phyloP scores from a whole-genome alignment of 2,329 filamentous ascomycete species.

The Akanthomyces uredinophilus region DNA sequence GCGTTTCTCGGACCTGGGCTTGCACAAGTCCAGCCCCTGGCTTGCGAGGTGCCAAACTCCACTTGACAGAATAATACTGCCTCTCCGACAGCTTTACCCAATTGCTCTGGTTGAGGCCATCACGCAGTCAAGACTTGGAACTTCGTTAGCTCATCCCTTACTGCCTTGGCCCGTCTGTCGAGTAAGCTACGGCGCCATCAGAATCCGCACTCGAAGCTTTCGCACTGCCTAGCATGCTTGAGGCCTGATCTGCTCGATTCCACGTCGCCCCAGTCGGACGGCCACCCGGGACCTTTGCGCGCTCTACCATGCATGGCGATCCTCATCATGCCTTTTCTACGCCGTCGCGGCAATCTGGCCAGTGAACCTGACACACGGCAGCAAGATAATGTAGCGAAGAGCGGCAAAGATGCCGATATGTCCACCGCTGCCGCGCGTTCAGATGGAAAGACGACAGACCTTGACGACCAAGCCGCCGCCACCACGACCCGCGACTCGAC shows the following conservation, averaged over 20 bases:
- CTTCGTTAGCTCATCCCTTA: neutral
- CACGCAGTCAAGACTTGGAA: neutral
- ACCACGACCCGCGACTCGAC: constrained; percentile 20
- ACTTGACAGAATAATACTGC: constrained; percentile 4
- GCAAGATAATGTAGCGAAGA: constrained; percentile 18
- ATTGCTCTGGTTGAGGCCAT: constrained; percentile 3
- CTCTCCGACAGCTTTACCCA: neutral
- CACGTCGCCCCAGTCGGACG: constrained; percentile 6
- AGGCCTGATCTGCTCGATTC: neutral
- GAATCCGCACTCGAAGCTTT: neutral
- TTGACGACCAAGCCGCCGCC: constrained; percentile 18
- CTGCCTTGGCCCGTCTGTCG: neutral
- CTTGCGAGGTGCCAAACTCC: constrained; percentile 11
- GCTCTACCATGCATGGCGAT: constrained; percentile 33
- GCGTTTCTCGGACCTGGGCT: neutral
- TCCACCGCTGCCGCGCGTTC: constrained; percentile 8
- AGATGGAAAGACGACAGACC: constrained; percentile 10
- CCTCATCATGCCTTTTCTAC: constrained; percentile 54
- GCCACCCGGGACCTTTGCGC: constrained; percentile 9
- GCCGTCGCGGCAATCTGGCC: constrained; percentile 55
- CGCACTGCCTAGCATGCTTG: constrained; percentile 6
- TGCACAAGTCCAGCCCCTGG: constrained; percentile 5
- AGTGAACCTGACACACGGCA: constrained; percentile 56
- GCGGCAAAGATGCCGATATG: neutral
- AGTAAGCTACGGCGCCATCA: neutral